Evolutionary conservation across 345 rosid species (phyloP).

Genomic region (Bruguiera gymnorhiza): DNA sequence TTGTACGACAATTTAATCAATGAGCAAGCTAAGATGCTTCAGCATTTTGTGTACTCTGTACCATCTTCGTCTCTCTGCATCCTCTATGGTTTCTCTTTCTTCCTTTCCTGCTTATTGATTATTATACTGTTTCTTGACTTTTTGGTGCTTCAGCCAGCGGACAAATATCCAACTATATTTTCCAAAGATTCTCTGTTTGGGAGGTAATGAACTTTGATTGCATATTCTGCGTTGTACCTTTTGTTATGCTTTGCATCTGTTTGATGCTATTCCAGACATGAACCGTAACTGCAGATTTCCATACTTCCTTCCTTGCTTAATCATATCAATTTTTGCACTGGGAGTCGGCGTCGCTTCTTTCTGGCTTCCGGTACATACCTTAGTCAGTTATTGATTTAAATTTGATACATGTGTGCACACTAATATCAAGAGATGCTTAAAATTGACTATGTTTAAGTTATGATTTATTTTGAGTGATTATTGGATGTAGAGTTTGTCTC

Average conservation of each 20-base stretch:
- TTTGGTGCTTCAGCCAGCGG: conserved; percentile 8
- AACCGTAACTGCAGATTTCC: conserved; percentile 7
- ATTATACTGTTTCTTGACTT: neutral
- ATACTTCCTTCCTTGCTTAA: conserved; percentile 21
- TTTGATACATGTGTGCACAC: too few species aligned
- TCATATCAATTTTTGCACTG: conserved; percentile 50
- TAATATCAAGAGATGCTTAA: too few species aligned
- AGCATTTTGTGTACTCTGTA: too few species aligned
- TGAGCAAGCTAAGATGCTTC: too few species aligned
- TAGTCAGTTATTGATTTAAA: neutral
- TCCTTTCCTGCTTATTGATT: neutral
- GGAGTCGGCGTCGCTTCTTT: conserved; percentile 44
- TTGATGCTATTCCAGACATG: neutral
- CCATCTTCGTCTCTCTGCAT: too few species aligned
- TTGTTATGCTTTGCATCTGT: neutral
- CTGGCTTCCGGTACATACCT: conserved; percentile 70
- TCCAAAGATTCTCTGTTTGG: conserved; percentile 13
- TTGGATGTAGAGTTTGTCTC: too few species aligned
- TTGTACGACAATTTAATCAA: too few species aligned
- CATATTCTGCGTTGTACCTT: neutral
- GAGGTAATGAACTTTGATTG: neutral
- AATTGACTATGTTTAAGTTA: too few species aligned
- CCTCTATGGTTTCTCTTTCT: neutral
- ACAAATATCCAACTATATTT: conserved; percentile 11
- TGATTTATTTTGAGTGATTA: too few species aligned